Percentiles rank a stretch among this genome's conserved stretches.
These are phyloP conservation scores for Vaccinium macrocarpon DNA, from an alignment of 148 eudicot genomes.

Conservation along the genomic window DNA sequence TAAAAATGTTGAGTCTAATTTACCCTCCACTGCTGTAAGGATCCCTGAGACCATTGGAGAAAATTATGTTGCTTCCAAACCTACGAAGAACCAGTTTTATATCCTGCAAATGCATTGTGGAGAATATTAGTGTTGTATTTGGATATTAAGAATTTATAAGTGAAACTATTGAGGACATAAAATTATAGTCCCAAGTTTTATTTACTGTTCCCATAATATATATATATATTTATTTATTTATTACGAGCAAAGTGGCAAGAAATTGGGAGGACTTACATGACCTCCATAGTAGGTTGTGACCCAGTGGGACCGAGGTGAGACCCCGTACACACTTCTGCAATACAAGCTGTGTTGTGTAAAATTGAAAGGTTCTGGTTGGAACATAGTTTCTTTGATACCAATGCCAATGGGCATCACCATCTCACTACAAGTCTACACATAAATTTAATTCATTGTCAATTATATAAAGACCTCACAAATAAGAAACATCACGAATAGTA, in stretches of 20 bases:
- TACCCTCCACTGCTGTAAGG: constrained; percentile 56
- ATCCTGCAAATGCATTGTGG: constrained; percentile 25
- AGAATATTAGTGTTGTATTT: background rate
- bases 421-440: constrained; percentile 42
- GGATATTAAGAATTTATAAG: background rate
- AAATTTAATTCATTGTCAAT: background rate
- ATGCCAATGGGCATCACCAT: constrained; percentile 51
- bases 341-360: background rate
- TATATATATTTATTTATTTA: too few relatives aligned
- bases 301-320: constrained; percentile 31
- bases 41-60: constrained; percentile 56
- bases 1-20: background rate
- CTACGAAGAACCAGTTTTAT: constrained; percentile 35
- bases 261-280: constrained; percentile 19
- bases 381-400: constrained; percentile 38
- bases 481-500: background rate
- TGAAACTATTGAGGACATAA: background rate
- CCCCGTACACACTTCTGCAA: constrained; percentile 20
- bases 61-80: constrained; percentile 61
- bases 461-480: background rate
- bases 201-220: too few relatives aligned
- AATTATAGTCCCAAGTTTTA: too few relatives aligned
- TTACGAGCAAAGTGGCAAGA: too few relatives aligned
- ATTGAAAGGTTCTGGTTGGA: constrained; percentile 27
- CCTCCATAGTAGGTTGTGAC: constrained; percentile 34